These are phyloP conservation scores for Phylloporus rhodoxanthus DNA, from an alignment of 768 basidiomycete genomes.

Conservation along the genomic window DNA sequence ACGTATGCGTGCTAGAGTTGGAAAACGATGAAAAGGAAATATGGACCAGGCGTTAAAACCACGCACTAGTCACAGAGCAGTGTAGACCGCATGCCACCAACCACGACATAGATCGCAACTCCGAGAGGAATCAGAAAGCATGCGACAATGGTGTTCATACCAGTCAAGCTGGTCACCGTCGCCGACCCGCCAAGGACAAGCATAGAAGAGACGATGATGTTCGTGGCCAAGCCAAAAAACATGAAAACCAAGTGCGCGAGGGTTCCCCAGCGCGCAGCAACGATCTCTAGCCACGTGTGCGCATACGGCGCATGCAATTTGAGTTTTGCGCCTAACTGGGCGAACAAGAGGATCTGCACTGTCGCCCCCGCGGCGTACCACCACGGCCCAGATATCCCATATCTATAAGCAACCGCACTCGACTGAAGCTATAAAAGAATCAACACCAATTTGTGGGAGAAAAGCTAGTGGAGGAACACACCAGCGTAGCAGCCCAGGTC, in stretches of 20 bases:
- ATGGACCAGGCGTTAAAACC: not conserved
- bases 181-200: constrained; percentile 76
- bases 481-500: constrained; percentile 84
- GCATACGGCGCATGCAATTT: constrained; percentile 87
- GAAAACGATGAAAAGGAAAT: not conserved
- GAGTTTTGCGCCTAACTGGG: constrained; percentile 83
- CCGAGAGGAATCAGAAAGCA: constrained; percentile 88
- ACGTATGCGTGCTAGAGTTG: constrained; percentile 67
- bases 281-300: constrained; percentile 85
- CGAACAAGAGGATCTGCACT: constrained; percentile 86
- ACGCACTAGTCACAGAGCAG: constrained; percentile 80
- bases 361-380: constrained; percentile 91
- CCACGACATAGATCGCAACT: constrained; percentile 83
- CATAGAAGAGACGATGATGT: constrained; percentile 89
- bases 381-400: constrained; percentile 81
- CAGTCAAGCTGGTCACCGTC: constrained; percentile 82
- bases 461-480: constrained; percentile 19
- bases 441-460: not conserved
- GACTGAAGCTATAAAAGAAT: constrained; percentile 54
- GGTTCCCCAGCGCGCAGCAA: constrained; percentile 74
- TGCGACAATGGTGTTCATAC: constrained; percentile 85
- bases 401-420: constrained; percentile 80
- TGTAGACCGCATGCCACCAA: constrained; percentile 83
- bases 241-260: constrained; percentile 79
- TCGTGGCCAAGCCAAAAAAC: constrained; percentile 89